Evolutionary conservation across 2,329 filamentous ascomycete species (phyloP), one percentile per base, ranked within the genome.

Genomic region (Cordyceps javanica): DNA sequence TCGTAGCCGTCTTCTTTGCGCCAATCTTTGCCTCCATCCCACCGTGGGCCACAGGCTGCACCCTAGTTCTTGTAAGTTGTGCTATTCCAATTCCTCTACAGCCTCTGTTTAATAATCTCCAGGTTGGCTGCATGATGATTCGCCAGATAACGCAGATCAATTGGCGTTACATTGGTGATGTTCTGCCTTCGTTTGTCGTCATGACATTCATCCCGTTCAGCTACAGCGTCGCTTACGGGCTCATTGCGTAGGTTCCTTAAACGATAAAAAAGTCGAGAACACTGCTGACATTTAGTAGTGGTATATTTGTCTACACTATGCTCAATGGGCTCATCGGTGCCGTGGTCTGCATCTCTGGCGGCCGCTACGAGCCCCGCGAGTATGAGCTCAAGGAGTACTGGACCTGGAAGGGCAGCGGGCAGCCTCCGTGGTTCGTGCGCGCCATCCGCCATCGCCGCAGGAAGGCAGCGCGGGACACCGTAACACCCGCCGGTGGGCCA

Each of bases 111-210:
- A n/a, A 55, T 42, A 21, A 23, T 32, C 14, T 19, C 1, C 50
- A 83, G 81, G 86, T 91, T 26, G 88, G 88, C 4, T 89, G 86
- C 63, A 79, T 91, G 72, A 91, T 91, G 88, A 87, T 89, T 62
- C 84, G 86, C 9, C 86, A 89, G 66, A 86, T 89, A 55, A 85
- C 82, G 21, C 82, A 86, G 55, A 85, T 91, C 72, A 91, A 91
- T 72, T 91, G 88, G 88, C 75, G 77, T 21, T 91, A 90, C 63
- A 83, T 90, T 54, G 88, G 88, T 51, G 88, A 91, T 61, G 85
- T 88, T 0, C 76, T 91, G 3, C 88, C 88, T 0, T 89, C 88
- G 0, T 91, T 91, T 70, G 77, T 91, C 32, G 89, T 88, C 5
- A 83, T 91, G 63, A 82, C 83, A 2, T 82, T 89, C 56, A 91